Evolutionary conservation across 495 filamentous ascomycete species (phyloP), one percentile per base, ranked within the genome.

Genomic region (Cercophora samala): DNA sequence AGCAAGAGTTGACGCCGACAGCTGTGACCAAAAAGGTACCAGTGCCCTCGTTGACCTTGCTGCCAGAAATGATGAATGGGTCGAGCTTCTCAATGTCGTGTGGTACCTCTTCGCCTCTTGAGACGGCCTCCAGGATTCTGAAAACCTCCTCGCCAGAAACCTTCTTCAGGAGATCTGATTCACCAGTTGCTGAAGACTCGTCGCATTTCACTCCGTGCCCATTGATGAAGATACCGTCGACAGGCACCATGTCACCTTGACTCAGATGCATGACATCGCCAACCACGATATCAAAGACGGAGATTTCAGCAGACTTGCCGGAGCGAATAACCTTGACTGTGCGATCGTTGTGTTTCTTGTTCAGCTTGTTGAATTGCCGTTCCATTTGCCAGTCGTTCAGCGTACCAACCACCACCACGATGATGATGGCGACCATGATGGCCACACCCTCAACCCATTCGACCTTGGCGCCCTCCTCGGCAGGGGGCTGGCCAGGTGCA

Each of bases 11-110:
- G 26, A 95, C 83, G 67, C 94, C 94, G 18, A 90, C 90, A 24
- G 92, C 87, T 1, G 94, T 98, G 56, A 95, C 89, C 62, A 97
- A 73, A 72, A 94, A 97, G 8, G 89, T 91, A 0, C 93, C 93
- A 25, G 95, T 86, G 23, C 94, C 94, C 79, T 98, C 94, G 42
- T 92, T 91, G 24, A 98, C 90, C 75, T 95, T 95, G 32, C 89
- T 89, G 58, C 94, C 94, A 8, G 94, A 98, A 53, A 97, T 85
- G 71, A 98, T 96, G 74, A 97, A 97, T 1, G 93, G 93, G 70
- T 98, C 94, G 72, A 94, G 80, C 75, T 97, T 97, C 66, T 85
- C 82, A 19, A 91, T 77, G 66, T 84, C 84, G 58, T 90, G 84
- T 37, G 89, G 82, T 13, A 68, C 53, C 18, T 62, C 58, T 6